Evolutionary conservation across 2,329 filamentous ascomycete species (phyloP).

Genomic region (Phoma sp.): DNA sequence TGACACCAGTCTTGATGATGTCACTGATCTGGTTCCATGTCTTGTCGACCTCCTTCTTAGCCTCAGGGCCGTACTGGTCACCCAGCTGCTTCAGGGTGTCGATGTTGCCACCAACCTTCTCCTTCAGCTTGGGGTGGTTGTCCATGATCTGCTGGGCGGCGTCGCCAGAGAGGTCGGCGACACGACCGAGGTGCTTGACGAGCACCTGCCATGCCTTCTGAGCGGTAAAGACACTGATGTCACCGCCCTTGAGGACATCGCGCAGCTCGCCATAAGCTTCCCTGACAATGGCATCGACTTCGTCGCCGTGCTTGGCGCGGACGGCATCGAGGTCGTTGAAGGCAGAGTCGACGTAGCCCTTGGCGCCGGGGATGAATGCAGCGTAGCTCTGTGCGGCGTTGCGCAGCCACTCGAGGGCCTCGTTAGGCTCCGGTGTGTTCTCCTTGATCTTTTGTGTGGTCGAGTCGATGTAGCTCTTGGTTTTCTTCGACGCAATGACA

Average conservation of each 20-base stretch:
- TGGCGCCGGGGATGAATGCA: conserved; percentile 73
- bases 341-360: conserved; percentile 69
- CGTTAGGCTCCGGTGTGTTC: conserved; percentile 68
- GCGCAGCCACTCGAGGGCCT: conserved; percentile 70
- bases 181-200: conserved; percentile 64
- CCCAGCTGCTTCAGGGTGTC: conserved; percentile 73
- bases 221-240: conserved; percentile 67
- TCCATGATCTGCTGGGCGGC: conserved; percentile 69
- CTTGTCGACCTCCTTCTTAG: conserved; percentile 76
- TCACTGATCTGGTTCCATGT: conserved; percentile 72
- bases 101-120: conserved; percentile 72
- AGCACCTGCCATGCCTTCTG: conserved; percentile 67
- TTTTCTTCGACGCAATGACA: conserved; percentile 59
- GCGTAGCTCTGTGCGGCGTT: conserved; percentile 72
- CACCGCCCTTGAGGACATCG: conserved; percentile 64
- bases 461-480: conserved; percentile 66
- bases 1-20: conserved; percentile 67
- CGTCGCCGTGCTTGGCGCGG: conserved; percentile 69
- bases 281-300: conserved; percentile 71
- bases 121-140: conserved; percentile 75
- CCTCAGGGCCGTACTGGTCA: conserved; percentile 74
- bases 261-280: conserved; percentile 73
- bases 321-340: conserved; percentile 76
- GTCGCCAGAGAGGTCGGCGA: conserved; percentile 68
- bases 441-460: conserved; percentile 67